phyloP scores from a whole-genome alignment of 2,329 filamentous ascomycete species.

The Colletotrichum cuscutae region DNA sequence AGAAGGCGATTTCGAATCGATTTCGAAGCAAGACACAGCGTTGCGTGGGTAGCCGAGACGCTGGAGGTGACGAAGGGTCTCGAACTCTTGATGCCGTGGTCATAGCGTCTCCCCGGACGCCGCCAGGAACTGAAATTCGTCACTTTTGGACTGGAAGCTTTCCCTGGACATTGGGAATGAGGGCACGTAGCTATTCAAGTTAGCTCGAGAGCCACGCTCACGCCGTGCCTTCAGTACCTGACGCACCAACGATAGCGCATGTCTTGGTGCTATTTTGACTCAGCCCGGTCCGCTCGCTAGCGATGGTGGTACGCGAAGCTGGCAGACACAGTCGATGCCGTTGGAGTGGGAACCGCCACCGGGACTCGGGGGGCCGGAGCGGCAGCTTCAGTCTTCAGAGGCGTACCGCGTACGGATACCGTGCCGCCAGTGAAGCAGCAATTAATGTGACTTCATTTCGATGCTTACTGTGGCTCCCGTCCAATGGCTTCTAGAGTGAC shows the following conservation, averaged over 20 bases:
- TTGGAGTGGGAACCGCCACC: background rate
- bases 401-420: no score
- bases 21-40: constrained; percentile 17
- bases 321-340: background rate
- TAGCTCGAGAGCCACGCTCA: constrained; percentile 1
- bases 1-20: background rate
- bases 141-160: constrained; percentile 14
- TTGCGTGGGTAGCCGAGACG: background rate
- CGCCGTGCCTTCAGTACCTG: constrained; percentile 6
- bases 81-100: background rate
- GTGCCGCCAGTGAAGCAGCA: background rate
- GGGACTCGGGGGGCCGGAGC: background rate
- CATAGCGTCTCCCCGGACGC: constrained; percentile 6
- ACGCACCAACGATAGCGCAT: background rate
- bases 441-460: background rate
- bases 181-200: background rate
- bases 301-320: constrained; percentile 15
- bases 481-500: background rate
- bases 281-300: constrained; percentile 11
- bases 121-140: constrained; percentile 14
- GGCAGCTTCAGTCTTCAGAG: background rate
- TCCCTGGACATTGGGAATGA: background rate
- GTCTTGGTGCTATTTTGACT: constrained; percentile 9
- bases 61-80: background rate
- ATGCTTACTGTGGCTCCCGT: background rate